Conservation (phyloP, 331 rosid species). For the Quercus tomentella region DNA sequence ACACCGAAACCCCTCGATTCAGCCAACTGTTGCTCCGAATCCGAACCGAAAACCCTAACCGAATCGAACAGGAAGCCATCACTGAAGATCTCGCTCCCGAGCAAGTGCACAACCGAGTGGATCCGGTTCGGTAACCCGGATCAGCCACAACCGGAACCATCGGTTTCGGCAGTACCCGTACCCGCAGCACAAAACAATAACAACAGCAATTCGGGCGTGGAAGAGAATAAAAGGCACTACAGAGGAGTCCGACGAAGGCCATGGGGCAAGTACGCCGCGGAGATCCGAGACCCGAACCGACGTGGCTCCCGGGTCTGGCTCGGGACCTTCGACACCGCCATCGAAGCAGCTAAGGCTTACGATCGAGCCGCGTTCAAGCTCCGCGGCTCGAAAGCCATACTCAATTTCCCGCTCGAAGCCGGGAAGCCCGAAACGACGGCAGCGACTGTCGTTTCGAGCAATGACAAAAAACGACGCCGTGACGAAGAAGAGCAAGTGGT, state of each 20-base stretch:
- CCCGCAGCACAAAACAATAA: too few relatives aligned
- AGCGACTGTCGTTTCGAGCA: not conserved
- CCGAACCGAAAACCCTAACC: constrained; percentile 15
- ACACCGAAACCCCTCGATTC: constrained; percentile 27
- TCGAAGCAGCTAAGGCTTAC: constrained; percentile 93
- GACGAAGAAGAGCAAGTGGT: constrained; percentile 14
- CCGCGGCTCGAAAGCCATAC: constrained; percentile 82
- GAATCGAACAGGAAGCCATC: constrained; percentile 39
- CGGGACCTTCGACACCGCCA: constrained; percentile 75
- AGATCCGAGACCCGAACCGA: constrained; percentile 81
- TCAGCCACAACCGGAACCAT: constrained; percentile 20
- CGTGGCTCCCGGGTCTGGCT: constrained; percentile 84
- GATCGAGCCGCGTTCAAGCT: constrained; percentile 84
- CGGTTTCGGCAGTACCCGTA: not conserved
- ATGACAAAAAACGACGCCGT: constrained; percentile 53
- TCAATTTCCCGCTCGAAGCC: constrained; percentile 80
- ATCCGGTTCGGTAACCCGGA: constrained; percentile 44
- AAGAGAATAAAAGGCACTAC: constrained; percentile 53
- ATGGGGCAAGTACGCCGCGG: constrained; percentile 93
- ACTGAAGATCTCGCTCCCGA: constrained; percentile 56
- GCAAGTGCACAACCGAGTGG: constrained; percentile 51
- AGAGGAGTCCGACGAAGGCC: constrained; percentile 84
- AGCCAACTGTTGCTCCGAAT: not conserved
- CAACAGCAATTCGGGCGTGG: not conserved
- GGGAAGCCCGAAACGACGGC: constrained; percentile 1